These are phyloP conservation scores for Chlorencoelia australis DNA, from an alignment of 2,329 filamentous ascomycete species.

Conservation along the genomic window DNA sequence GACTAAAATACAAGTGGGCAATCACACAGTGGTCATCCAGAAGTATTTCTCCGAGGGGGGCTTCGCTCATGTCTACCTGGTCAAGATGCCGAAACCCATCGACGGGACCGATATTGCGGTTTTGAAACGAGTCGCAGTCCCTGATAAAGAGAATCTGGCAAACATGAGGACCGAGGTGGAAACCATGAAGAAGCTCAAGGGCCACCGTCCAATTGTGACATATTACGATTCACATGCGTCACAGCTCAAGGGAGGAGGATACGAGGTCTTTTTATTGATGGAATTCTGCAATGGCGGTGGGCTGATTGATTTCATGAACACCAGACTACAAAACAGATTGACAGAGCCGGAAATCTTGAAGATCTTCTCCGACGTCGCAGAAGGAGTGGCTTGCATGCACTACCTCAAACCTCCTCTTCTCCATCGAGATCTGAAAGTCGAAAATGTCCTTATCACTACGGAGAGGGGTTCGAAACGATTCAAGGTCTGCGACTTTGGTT, in stretches of 20 bases:
- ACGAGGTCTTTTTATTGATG: slow-evolving; percentile 98
- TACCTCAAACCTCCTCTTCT: slow-evolving; percentile 90
- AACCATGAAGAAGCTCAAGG: slow-evolving; percentile 99
- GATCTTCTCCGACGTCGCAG: slow-evolving; percentile 92
- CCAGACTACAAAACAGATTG: slow-evolving; percentile 84
- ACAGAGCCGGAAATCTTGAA: slow-evolving; percentile 96
- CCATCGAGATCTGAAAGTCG: slow-evolving; percentile 92
- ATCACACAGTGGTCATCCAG: slow-evolving; percentile 86
- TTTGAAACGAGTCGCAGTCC: slow-evolving; percentile 76
- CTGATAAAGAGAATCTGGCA: slow-evolving; percentile 86
- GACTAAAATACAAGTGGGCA: slow-evolving; percentile 93
- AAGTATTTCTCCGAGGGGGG: slow-evolving; percentile 97
- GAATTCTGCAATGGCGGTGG: slow-evolving; percentile 93
- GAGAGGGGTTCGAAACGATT: slow-evolving; percentile 61
- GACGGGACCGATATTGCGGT: slow-evolving; percentile 30
- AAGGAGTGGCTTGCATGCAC: slow-evolving; percentile 98
- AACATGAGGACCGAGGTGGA: slow-evolving; percentile 98
- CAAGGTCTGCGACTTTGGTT: slow-evolving; percentile 98
- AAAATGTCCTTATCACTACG: slow-evolving; percentile 78
- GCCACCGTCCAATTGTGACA: slow-evolving; percentile 89
- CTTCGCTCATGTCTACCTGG: slow-evolving; percentile 96
- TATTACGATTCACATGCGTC: slow-evolving; percentile 98
- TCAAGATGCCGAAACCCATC: slow-evolving; percentile 60
- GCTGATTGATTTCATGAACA: slow-evolving; percentile 99
- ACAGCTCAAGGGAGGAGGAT: slow-evolving; percentile 83